phyloP scores from a whole-genome alignment of 2,329 filamentous ascomycete genomes.

The Amauroascus niger region DNA sequence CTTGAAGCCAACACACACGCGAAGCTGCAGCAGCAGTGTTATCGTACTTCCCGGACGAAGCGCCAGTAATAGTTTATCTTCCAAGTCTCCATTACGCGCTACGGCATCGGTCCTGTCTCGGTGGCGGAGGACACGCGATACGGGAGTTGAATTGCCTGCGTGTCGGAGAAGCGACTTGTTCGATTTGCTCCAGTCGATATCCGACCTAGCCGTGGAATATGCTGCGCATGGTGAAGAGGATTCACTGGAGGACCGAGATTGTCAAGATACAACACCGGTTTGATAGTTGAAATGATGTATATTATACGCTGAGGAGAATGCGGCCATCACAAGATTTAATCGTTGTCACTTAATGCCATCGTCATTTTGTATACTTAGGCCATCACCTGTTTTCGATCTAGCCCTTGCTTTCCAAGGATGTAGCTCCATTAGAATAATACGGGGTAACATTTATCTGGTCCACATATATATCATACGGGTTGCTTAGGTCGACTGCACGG shows the following conservation, averaged over 20 bases:
- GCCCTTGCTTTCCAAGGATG: too few relatives aligned
- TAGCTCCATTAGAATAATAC: too few relatives aligned
- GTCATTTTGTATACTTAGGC: too few relatives aligned
- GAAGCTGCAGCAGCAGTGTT: constrained; percentile 24
- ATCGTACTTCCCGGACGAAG: constrained; percentile 24
- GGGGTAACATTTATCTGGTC: too few relatives aligned
- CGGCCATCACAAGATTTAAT: too few relatives aligned
- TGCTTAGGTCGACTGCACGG: too few relatives aligned
- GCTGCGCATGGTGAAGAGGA: neutral
- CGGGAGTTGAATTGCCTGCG: constrained; percentile 20
- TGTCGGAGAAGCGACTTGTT: constrained; percentile 28
- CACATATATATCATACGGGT: too few relatives aligned
- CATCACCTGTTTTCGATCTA: too few relatives aligned
- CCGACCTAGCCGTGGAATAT: constrained; percentile 1
- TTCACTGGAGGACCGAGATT: neutral
- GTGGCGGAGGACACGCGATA: constrained; percentile 14
- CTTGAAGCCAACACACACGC: constrained; percentile 2
- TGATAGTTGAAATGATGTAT: neutral
- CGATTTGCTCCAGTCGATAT: constrained; percentile 25
- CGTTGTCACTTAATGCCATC: too few relatives aligned
- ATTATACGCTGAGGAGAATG: too few relatives aligned
- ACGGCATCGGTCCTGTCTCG: constrained; percentile 17
- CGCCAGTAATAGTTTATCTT: constrained; percentile 6
- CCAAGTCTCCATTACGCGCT: constrained; percentile 2
- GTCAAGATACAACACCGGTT: neutral